Percentiles rank a stretch among this genome's conserved stretches.
Conservation (phyloP, 2,329 filamentous ascomycete species). For the Fusarium sp. region DNA sequence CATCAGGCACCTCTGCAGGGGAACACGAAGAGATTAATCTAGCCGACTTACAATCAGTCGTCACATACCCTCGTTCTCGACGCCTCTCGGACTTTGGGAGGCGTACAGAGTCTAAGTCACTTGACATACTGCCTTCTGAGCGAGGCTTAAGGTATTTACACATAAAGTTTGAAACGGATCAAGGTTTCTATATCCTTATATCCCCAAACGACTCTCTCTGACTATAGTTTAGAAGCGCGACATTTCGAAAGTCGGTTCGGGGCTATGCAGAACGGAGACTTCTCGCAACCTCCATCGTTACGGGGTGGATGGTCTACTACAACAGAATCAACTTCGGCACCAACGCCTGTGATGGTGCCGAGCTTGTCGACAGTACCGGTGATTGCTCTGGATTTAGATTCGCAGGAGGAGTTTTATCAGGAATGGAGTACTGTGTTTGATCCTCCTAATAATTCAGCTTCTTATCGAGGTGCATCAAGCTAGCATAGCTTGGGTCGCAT, state of each 20-base stretch:
- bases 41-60: background rate
- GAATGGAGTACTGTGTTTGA: background rate
- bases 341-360: background rate
- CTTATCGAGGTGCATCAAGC: too few species aligned
- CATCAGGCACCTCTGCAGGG: background rate
- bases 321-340: background rate
- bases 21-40: constrained; percentile 3
- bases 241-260: background rate
- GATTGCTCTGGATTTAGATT: background rate
- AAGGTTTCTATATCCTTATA: background rate
- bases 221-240: background rate
- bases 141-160: background rate
- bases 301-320: background rate
- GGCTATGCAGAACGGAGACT: constrained; percentile 1
- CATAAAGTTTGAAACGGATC: constrained; percentile 8
- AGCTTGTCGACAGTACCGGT: background rate
- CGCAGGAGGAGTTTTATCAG: background rate
- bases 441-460: background rate
- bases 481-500: too few species aligned
- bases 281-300: background rate
- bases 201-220: rapidly evolving
- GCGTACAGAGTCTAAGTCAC: background rate
- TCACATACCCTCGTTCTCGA: background rate
- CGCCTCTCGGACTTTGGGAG: constrained; percentile 5
- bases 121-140: background rate